Evolutionary conservation across 805 yeast species (phyloP), one percentile per base, ranked within the genome.

Genomic region (Wickerhamiella azymoides): DNA sequence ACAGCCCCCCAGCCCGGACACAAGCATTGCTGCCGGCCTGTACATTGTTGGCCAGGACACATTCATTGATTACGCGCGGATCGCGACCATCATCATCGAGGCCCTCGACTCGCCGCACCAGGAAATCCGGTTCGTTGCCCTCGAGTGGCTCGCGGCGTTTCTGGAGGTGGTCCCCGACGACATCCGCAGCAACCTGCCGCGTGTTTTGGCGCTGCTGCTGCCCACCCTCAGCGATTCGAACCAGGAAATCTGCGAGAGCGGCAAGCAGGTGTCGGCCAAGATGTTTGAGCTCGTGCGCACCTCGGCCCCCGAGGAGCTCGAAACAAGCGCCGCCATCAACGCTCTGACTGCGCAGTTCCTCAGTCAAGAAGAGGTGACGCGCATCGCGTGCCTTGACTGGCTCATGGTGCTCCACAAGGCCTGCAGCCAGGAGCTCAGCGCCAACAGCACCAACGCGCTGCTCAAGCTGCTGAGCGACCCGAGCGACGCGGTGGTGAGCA

Each of bases 311-410:
- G 47, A 49, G 21, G 46, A 58, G 41, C 54, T 73, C 11, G 77
- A 76, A 54, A 36, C 45, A n/a, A 65, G 76, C 0, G 65, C 80
- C 6, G 77, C 85, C 1, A 77, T 86, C 36, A 77, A 78, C 48
- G 78, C 80, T 4, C 68, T 89, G 47, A 79, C 84, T 3, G 59
- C 76, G 36, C 94, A 86, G 57, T 77, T 82, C 50, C 63, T 76
- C 48, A 78, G 76, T 51, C 84, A 81, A 45, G 79, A 83, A 53
- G 94, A 85, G 50, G 76, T 79, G 25, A 82, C 96, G 0, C 72
- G 92, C 48, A 71, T 85, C 28, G 84, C 93, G 0, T 79, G 92
- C 19, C 65, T 92, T 30, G 94, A 88, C 52, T 92, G 98, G 98
- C 67, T 92, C 27, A 76, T 78, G 13, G 76, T 84, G 71, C 68